Evolutionary conservation across 1,139 yeast species (phyloP), one percentile per base, ranked within the genome.

Genomic region (Spathaspora jeffriesii): DNA sequence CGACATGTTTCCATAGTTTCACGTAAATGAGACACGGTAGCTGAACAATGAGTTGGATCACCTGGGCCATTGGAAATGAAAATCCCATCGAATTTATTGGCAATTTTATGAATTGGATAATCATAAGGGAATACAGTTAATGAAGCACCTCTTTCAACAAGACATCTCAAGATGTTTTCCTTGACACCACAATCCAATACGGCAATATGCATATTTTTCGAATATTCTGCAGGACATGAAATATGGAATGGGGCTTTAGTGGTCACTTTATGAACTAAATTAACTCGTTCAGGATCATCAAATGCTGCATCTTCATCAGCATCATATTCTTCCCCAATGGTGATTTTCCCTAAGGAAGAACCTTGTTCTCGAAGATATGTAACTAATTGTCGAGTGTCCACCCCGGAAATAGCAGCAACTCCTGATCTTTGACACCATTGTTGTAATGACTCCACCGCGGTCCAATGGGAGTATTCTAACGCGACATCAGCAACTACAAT

Each of bases 61-160:
- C 99, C 99, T 43, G 99, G 99, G 45, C 99, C 99, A 66, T 93
- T 93, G 44, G 97, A 89, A 57, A 93, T 84, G 73, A 93, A 93
- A 47, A 93, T 71, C 60, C 98, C 99, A 64, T 93, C 99, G 63
- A 91, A 93, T 68, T 88, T 88, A 67, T 82, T 82, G 50, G 97
- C 97, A 57, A 92, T 84, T 64, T 89, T 87, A 64, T 92, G 92
- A 57, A 93, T 82, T 55, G 96, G 96, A 68, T 89, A 92, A 71
- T 93, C 88, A 69, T 88, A 92, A 47, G 99, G 99, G 81, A 93
- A 88, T 28, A 93, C 98, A 2, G 98, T 93, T 58, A 92, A 84
- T 23, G 96, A 86, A 32, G 97, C 97, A 53, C 98, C 99, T 70
- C 99, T 87, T 57, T 89, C 80, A 30, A 88, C 98, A 48, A 93